phyloP scores from a whole-genome alignment of 345 rosid species.

The Arabis hirsuta region DNA sequence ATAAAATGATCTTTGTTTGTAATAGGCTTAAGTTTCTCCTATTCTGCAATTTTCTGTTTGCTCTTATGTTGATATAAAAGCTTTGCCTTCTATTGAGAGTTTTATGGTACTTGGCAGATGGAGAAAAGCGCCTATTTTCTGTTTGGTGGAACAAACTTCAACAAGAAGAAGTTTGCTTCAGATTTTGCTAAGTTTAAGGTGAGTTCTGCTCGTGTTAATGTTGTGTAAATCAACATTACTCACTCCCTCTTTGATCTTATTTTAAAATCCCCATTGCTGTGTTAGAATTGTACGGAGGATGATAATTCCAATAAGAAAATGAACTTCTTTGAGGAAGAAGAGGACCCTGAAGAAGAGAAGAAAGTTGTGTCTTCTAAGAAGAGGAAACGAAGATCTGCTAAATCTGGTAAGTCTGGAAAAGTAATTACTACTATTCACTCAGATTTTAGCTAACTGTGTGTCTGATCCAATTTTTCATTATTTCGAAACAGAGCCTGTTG shows the following conservation, averaged over 20 bases:
- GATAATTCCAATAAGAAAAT: slow-evolving; percentile 42
- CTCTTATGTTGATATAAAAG: neutral
- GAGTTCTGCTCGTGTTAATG: neutral
- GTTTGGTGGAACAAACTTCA: slow-evolving; percentile 73
- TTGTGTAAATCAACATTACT: neutral
- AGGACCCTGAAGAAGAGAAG: slow-evolving; percentile 44
- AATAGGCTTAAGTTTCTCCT: neutral
- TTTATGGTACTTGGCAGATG: slow-evolving; percentile 47
- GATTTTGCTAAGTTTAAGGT: slow-evolving; percentile 77
- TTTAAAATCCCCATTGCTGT: neutral
- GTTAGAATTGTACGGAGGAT: slow-evolving; percentile 51
- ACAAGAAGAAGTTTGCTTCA: slow-evolving; percentile 62
- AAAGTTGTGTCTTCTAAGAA: slow-evolving; percentile 47
- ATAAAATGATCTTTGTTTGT: neutral
- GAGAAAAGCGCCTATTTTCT: slow-evolving; percentile 67
- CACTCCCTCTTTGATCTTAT: slow-evolving; percentile 4
- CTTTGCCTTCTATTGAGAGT: slow-evolving; percentile 5
- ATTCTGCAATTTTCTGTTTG: neutral
- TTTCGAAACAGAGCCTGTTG: slow-evolving; percentile 53
- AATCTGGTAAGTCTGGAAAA: slow-evolving; percentile 47
- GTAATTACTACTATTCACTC: neutral
- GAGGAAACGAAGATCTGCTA: slow-evolving; percentile 62
- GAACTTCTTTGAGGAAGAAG: slow-evolving; percentile 49
- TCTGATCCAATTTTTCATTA: slow-evolving; percentile 1
- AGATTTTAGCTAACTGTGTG: neutral